Evolutionary conservation across 2,329 filamentous ascomycete genomes (phyloP), one percentile per base, ranked within the genome.

Genomic region (Eutypella sp.): DNA sequence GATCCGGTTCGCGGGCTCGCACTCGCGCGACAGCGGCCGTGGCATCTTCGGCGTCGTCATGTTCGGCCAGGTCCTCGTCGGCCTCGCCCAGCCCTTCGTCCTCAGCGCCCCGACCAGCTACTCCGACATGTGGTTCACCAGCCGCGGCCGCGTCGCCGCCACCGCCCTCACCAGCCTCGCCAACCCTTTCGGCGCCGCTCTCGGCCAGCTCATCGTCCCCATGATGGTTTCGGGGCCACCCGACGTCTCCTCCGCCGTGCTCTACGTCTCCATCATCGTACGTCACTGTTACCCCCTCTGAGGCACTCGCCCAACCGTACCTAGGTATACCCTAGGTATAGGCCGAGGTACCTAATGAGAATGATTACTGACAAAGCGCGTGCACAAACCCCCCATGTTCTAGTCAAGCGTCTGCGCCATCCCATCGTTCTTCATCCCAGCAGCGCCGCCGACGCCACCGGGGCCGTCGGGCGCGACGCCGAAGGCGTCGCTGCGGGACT

Each of bases 101-200:
- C 79, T 97, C 9, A 83, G 86, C 6, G 89, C 92, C 0, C 92
- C 93, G 1, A 92, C 93, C 0, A 76, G 89, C 50, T 99, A 95
- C 67, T 93, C 88, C 45, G 91, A 96, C 63, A 72, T 96, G 48
- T 97, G 93, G 93, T 97, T 97, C 68, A 91, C 89, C 2, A 84
- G 87, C 57, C 72, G 75, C 10, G 92, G 91, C 7, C 81, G 93
- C 45, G 87, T 96, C 11, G 85, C 86, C 44, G 92, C 92, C 16
- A 97, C 92, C 1, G 93, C 92, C 1, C 60, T 96, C 29, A 84
- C 85, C 19, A 91, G 84, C 49, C 69, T 97, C 47, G 89, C 92
- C 4, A 97, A 96, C 65, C 92, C 92, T 0, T 78, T 97, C 42
- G 92, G 92, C 13, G 91, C 87, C 19, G 92, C 92, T 6, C 70